Percentiles rank a stretch among this genome's conserved stretches.
Conservation (phyloP, 2,329 filamentous ascomycete species). For the Neofusicoccum sp. region DNA sequence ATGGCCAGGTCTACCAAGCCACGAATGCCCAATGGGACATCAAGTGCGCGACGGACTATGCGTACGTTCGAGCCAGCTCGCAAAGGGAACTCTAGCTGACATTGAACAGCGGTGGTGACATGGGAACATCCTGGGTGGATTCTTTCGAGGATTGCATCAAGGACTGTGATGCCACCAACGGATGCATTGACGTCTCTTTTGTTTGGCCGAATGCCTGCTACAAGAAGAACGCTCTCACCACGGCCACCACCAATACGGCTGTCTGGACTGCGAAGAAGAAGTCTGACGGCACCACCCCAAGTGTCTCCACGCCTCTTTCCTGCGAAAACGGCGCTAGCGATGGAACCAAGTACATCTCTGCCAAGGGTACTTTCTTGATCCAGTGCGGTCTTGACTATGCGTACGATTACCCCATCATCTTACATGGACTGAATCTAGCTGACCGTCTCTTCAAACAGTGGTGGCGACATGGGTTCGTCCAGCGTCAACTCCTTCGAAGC, state of each 20-base stretch:
- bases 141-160: constrained; percentile 23
- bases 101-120: constrained; percentile 14
- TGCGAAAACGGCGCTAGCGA: constrained; percentile 20
- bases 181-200: constrained; percentile 25
- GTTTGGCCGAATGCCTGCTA: constrained; percentile 26
- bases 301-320: background rate
- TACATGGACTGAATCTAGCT: too few relatives aligned
- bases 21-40: constrained; percentile 10
- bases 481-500: constrained; percentile 5
- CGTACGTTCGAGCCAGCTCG: background rate
- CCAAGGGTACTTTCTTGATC: constrained; percentile 24
- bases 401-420: background rate
- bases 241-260: background rate
- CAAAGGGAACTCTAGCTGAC: background rate
- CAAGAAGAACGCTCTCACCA: constrained; percentile 23
- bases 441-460: background rate
- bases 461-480: constrained; percentile 16
- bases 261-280: background rate
- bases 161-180: constrained; percentile 23
- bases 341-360: constrained; percentile 22
- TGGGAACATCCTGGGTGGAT: constrained; percentile 9
- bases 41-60: background rate
- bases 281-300: background rate
- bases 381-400: constrained; percentile 16
- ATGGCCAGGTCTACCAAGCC: constrained; percentile 4